A percentile compares a stretch with the other conserved stretches of the same genome.
Evolutionary conservation across 352 stramenopile genomes (phyloP).

Genomic region (Thalassiosira pacifica): DNA sequence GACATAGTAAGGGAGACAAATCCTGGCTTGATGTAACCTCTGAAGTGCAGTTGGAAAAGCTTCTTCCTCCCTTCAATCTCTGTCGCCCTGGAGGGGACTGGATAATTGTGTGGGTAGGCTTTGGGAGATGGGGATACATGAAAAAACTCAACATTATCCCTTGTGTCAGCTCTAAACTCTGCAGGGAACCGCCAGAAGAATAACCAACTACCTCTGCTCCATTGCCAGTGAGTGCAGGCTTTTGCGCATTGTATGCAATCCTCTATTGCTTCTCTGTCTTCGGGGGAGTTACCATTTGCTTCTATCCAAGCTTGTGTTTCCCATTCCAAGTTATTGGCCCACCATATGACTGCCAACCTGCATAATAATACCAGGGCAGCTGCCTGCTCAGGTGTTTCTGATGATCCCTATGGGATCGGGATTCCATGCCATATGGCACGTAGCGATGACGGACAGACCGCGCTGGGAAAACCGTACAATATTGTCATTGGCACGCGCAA

Average conservation of each 20-base stretch:
- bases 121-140: background rate
- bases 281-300: background rate
- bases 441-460: no score
- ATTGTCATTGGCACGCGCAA: no score
- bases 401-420: no score
- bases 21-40: background rate
- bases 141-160: background rate
- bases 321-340: background rate
- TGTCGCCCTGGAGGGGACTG: background rate
- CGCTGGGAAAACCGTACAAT: no score
- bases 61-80: background rate
- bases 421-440: no score
- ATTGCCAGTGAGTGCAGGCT: background rate
- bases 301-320: background rate
- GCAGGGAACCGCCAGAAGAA: background rate
- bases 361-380: background rate
- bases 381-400: background rate
- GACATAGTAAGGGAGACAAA: background rate
- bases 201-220: background rate
- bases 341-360: no score
- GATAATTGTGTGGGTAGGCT: background rate
- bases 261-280: background rate
- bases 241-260: background rate
- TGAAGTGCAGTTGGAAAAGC: background rate
- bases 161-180: background rate